phyloP scores from a whole-genome alignment of 2,329 filamentous ascomycete species.

The Clonostachys rhizophaga region DNA sequence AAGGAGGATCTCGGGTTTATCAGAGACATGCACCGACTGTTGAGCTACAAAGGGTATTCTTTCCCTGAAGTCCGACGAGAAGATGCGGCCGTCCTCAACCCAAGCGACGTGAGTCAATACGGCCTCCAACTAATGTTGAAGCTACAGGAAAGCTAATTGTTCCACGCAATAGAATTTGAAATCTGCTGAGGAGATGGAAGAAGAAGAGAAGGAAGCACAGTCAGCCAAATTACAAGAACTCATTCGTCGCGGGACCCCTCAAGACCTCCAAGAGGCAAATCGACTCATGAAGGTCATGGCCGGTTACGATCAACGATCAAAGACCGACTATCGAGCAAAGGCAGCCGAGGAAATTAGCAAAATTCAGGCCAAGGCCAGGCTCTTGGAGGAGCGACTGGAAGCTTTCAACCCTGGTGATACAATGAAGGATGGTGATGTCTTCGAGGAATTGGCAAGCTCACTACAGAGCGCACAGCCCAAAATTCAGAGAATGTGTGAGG shows the following conservation, averaged over 20 bases:
- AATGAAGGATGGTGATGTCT: conserved; percentile 64
- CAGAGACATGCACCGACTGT: conserved; percentile 90
- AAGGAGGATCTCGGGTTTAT: conserved; percentile 97
- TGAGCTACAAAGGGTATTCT: conserved; percentile 95
- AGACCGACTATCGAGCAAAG: conserved; percentile 97
- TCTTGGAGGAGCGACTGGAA: conserved; percentile 90
- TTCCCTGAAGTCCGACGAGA: conserved; percentile 91
- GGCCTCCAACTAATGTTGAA: conserved; percentile 14
- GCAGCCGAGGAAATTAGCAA: conserved; percentile 92
- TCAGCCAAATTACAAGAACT: conserved; percentile 98
- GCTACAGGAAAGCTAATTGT: background rate
- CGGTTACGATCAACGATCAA: conserved; percentile 89
- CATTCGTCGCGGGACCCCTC: conserved; percentile 84
- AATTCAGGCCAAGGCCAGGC: conserved; percentile 90
- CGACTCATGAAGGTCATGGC: conserved; percentile 99
- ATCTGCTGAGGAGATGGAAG: conserved; percentile 97
- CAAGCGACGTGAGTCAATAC: conserved; percentile 73
- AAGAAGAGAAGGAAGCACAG: conserved; percentile 90
- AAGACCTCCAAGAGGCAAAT: conserved; percentile 95
- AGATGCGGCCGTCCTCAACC: conserved; percentile 93
- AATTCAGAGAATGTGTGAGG: conserved; percentile 99
- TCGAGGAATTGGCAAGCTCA: conserved; percentile 81
- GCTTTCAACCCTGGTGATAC: conserved; percentile 77
- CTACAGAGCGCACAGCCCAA: conserved; percentile 94
- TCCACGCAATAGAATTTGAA: conserved; percentile 67